Base-by-base conservation (phyloP, 83 land plant genomes). In the Diphasiastrum complanatum region DNA sequence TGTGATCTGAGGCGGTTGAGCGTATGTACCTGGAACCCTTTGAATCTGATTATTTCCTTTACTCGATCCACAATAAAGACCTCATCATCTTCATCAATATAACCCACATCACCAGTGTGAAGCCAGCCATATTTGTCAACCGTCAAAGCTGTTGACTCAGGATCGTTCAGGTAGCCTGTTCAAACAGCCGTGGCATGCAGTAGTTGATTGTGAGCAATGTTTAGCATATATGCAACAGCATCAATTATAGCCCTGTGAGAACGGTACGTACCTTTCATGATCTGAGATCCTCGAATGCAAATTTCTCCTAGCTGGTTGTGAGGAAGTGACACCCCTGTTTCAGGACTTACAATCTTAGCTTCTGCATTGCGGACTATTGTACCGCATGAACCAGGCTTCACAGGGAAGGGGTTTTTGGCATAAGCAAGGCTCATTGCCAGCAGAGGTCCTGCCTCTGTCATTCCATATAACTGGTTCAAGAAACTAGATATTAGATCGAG, bases 381-480 rank as follows among this genome's bases (percentile, higher is more conserved):
- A 0, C 93, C 93, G 58, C 88, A 81, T 5, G 89, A 69, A 5
- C 89, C 85, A 1, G 85, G 60, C 57, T 83, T 80, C 16, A 78
- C 71, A 24, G 75, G 60, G n/a, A 73, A 70, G 0, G 84, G 76
- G 47, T 77, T 60, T 62, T 80, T 83, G 10, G 86, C 84, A 45
- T 80, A 80, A 5, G 81, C 80, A 54, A 75, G 64, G 47, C 71
- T 70, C 84, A 79, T 80, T 46, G 84, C 56, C 41, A 83, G 35
- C 48, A 87, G 85, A 34, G 85, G 79, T 22, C 95, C 85, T 0
- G 85, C 83, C 57, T 87, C 95, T 2, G 95, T 87, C 85, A 87
- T 81, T 18, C 95, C 95, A 68, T 87, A 87, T 2, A 83, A 89
- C 95, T 87, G 69, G n/a, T 28, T 22, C 8, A 41, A 16, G 3